Conservation (phyloP, 257 asterid genomes). For the Vinca minor region DNA sequence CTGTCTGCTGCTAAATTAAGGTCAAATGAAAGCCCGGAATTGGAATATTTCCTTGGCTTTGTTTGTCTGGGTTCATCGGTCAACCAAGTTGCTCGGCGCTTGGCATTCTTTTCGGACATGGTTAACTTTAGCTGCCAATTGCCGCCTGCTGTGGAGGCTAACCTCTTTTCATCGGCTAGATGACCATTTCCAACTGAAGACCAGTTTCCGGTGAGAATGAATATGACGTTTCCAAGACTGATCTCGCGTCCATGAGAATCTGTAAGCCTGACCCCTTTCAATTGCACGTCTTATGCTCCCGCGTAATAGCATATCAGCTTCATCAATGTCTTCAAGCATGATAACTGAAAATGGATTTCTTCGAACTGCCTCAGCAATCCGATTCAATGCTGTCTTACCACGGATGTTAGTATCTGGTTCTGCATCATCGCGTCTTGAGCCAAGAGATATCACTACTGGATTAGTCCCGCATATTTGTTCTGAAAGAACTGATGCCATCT, state of each 20-base stretch:
- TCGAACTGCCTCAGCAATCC: conserved; percentile 67
- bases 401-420: conserved; percentile 42
- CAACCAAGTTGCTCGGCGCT: conserved; percentile 51
- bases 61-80: conserved; percentile 29
- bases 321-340: conserved; percentile 76
- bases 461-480: conserved; percentile 57
- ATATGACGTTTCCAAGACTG: conserved; percentile 68
- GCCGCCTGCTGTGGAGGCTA: conserved; percentile 34
- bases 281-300: conserved; percentile 59
- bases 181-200: conserved; percentile 35
- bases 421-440: conserved; percentile 41
- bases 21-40: conserved; percentile 50
- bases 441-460: conserved; percentile 49
- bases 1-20: conserved; percentile 47
- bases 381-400: conserved; percentile 71
- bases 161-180: conserved; percentile 39
- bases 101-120: conserved; percentile 42
- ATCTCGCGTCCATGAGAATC: conserved; percentile 89
- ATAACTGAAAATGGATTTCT: conserved; percentile 71
- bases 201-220: conserved; percentile 79
- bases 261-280: conserved; percentile 60
- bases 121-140: conserved; percentile 56
- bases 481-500: conserved; percentile 67
- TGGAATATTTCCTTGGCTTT: conserved; percentile 38
- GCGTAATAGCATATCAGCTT: conserved; percentile 50